Percentiles rank a stretch among this genome's conserved stretches.
These are phyloP conservation scores for Orbilia brochopaga DNA, from an alignment of 2,329 filamentous ascomycete genomes.

Conservation along the genomic window DNA sequence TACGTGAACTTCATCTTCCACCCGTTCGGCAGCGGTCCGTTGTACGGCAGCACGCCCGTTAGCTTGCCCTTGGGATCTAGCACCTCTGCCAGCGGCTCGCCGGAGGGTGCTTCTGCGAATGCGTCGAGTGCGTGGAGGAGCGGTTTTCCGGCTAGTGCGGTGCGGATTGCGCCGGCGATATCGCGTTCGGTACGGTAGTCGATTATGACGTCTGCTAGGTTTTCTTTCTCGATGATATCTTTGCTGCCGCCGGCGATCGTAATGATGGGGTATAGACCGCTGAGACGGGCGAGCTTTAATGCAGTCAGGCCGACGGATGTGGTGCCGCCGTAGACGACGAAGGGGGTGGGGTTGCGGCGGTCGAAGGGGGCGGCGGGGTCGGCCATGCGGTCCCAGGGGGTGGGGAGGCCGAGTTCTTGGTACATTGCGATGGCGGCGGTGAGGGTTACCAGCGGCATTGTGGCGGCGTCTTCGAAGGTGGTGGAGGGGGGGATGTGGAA, in stretches of 20 bases:
- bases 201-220: slow-evolving; percentile 60
- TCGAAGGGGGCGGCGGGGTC: slow-evolving; percentile 50
- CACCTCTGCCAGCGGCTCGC: slow-evolving; percentile 60
- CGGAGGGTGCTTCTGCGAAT: slow-evolving; percentile 63
- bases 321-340: slow-evolving; percentile 61
- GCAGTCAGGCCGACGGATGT: slow-evolving; percentile 46
- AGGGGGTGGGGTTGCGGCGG: slow-evolving; percentile 55
- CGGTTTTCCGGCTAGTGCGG: slow-evolving; percentile 59
- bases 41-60: slow-evolving; percentile 57
- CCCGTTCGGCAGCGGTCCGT: slow-evolving; percentile 54
- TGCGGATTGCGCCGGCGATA: slow-evolving; percentile 61
- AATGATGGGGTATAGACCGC: slow-evolving; percentile 44
- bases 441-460: slow-evolving; percentile 65
- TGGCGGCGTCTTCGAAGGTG: slow-evolving; percentile 63
- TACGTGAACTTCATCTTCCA: slow-evolving; percentile 53
- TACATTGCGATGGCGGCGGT: slow-evolving; percentile 65
- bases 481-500: slow-evolving; percentile 59
- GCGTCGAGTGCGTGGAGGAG: slow-evolving; percentile 66
- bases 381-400: slow-evolving; percentile 60
- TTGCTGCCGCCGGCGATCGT: slow-evolving; percentile 43
- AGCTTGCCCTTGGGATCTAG: slow-evolving; percentile 59
- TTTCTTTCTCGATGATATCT: slow-evolving; percentile 41
- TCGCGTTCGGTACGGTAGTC: slow-evolving; percentile 67
- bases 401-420: slow-evolving; percentile 60
- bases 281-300: slow-evolving; percentile 48